Percentiles rank a stretch among this genome's conserved stretches.
Conservation (phyloP, 305 asterid genomes). For the Fraxinus latifolia region DNA sequence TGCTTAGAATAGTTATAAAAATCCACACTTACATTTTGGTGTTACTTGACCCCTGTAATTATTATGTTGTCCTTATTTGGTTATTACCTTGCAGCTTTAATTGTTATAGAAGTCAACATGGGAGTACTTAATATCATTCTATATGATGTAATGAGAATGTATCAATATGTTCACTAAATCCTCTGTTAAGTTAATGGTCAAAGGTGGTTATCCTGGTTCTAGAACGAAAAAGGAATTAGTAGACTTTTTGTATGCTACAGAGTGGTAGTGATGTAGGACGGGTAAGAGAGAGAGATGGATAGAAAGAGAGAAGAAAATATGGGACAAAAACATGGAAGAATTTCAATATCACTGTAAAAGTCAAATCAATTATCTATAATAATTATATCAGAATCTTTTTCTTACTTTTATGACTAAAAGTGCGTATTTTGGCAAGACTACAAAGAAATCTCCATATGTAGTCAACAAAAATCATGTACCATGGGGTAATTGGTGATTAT, state of each 20-base stretch:
- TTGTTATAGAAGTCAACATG: neutral
- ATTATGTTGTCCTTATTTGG: neutral
- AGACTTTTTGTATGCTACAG: neutral
- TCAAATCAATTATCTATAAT: neutral
- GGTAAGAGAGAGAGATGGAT: neutral
- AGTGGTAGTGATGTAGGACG: neutral
- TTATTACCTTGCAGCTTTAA: neutral
- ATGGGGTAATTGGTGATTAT: neutral
- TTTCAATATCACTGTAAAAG: neutral
- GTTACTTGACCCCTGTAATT: neutral
- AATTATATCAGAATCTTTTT: neutral
- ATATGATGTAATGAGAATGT: constrained; percentile 1
- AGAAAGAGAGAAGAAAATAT: neutral
- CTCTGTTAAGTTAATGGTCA: neutral
- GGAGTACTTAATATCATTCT: neutral
- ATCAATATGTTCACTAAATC: neutral
- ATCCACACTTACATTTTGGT: neutral
- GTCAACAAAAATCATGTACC: neutral
- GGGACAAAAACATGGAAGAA: neutral
- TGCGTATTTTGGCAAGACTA: neutral
- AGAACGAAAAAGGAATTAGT: neutral
- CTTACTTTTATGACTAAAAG: neutral
- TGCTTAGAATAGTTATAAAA: neutral
- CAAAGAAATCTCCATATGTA: neutral
- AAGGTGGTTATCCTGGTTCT: neutral